Evolutionary conservation across 1,139 yeast species (phyloP).

Genomic region (Geotrichum klebahnii): DNA sequence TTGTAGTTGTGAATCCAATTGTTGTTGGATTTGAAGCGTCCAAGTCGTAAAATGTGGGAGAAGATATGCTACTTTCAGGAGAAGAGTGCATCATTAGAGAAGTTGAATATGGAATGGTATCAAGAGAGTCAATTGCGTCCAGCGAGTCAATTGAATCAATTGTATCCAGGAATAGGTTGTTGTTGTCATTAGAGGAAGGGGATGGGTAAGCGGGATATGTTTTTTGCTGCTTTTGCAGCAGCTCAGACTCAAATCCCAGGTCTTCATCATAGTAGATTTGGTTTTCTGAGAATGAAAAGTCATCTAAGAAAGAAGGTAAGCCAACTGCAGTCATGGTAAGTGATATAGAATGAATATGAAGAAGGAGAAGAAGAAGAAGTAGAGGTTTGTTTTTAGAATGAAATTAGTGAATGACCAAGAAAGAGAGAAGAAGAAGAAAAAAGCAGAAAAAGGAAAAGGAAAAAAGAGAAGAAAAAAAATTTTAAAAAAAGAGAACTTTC

Average conservation of each 20-base stretch:
- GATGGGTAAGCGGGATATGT: not conserved
- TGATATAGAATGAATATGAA: not conserved
- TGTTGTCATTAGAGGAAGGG: not conserved
- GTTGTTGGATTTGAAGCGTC: too few relatives aligned
- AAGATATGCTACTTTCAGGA: not conserved
- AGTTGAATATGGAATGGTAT: not conserved
- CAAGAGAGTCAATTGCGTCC: too few relatives aligned
- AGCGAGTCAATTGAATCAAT: too few relatives aligned
- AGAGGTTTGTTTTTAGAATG: not conserved
- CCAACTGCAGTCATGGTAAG: not conserved
- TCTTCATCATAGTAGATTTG: not conserved
- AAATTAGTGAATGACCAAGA: not conserved
- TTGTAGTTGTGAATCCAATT: too few relatives aligned
- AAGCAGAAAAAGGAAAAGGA: too few relatives aligned
- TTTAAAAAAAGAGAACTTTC: not conserved
- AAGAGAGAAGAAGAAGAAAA: too few relatives aligned
- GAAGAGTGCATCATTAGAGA: conserved; percentile 1
- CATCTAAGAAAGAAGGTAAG: conserved; percentile 3
- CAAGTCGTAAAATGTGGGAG: not conserved
- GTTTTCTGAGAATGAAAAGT: not conserved
- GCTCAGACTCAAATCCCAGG: too few relatives aligned
- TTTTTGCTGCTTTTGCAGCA: too few relatives aligned
- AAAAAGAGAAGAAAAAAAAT: not conserved
- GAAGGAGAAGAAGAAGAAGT: not conserved
- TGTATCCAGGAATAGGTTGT: too few relatives aligned